Base-by-base conservation (phyloP, 768 basidiomycete genomes). In the Kwoniella newhampshirensis region DNA sequence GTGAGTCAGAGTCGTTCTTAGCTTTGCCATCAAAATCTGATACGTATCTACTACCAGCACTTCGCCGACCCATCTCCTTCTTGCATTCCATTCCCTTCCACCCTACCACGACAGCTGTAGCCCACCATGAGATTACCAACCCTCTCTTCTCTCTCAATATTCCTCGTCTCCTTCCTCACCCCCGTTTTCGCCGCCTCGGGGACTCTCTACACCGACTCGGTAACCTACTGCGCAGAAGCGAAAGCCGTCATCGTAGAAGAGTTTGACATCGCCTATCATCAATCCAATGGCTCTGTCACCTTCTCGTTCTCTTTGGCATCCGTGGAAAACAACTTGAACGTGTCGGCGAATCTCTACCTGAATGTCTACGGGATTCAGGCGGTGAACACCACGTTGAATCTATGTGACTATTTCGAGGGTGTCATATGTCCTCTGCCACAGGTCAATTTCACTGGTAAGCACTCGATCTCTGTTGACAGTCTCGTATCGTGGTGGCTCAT, bases 301-400 rank as follows among this genome's bases (percentile, higher is more conserved):
- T 96, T 96, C 80, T 87, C 89, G 63, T 84, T 94, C 52, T 86
- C 87, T 36, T 89, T 89, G 6, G 87, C 87, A 35, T 88, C 88
- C 59, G 89, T 93, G 57, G 88, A 73, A 25, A 23, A 60, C 1
- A 72, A 77, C 54, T 81, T 91, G 66, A 90, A 84, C 68, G 89
- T 94, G 51, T 81, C 84, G 2, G 92, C 89, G 30, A 87, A 87
- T 69, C 78, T 96, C 49, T 80, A 88, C 67, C 78, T 92, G 70
- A 87, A 89, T 57, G 87, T 87, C n/a, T 97, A 97, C 65, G 92
- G 91, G 51, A 84, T 86, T 75, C 81, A 84, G 27, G 84, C 87
- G 17, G 68, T 93, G 63, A 96, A 96, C 73, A 70, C 86, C 60
- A 89, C 90, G n/a, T 77, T 96, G 61, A 83, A 94, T 77, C 82